phyloP scores from a whole-genome alignment of 2,329 filamentous ascomycete genomes.

The Arthrinium phaeospermum region DNA sequence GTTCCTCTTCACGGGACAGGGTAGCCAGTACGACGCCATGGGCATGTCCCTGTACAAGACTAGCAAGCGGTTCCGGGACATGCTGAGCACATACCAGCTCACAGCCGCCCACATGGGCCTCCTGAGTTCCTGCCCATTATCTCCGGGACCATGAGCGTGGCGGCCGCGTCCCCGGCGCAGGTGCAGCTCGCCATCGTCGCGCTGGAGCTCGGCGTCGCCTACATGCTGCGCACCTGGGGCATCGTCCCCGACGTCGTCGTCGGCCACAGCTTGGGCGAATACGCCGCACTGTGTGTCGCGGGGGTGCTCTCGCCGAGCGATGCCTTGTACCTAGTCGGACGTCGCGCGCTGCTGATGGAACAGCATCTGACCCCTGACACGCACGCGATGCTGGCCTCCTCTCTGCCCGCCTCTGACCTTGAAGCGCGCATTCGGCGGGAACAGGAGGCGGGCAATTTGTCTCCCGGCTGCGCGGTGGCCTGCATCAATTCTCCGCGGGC shows the following conservation, averaged over 20 bases:
- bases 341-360: not conserved
- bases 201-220: not conserved
- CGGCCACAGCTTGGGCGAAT: constrained; percentile 4
- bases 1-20: constrained; percentile 4
- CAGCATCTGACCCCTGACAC: not conserved
- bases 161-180: not conserved
- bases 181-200: not conserved
- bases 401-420: constrained; percentile 45
- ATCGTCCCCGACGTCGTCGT: not conserved
- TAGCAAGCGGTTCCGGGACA: not conserved
- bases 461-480: not conserved
- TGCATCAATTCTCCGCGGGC: constrained; percentile 37
- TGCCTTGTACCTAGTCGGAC: not conserved
- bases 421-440: no score
- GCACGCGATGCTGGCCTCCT: not conserved
- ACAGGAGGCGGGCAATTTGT: constrained; percentile 32
- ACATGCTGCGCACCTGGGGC: not conserved
- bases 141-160: not conserved
- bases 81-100: constrained; percentile 27
- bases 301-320: not conserved
- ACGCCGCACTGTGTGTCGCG: not conserved
- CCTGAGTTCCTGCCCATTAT: not conserved
- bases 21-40: not conserved
- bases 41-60: not conserved
- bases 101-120: not conserved